phyloP scores from a whole-genome alignment of 2,329 filamentous ascomycete genomes.

The Colletotrichum euphorbiae region DNA sequence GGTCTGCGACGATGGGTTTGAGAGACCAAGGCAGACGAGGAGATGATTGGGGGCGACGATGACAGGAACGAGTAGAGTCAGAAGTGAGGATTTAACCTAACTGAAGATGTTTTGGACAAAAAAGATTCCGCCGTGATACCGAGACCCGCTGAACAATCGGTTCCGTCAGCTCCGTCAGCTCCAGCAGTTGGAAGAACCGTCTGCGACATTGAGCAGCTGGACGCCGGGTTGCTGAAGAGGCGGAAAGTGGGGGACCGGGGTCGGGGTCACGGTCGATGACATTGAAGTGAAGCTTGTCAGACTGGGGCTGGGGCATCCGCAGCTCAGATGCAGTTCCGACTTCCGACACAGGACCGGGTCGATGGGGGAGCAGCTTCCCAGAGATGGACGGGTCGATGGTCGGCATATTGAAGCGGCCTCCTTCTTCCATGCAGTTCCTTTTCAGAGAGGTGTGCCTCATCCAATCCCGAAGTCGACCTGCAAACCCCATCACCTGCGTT shows the following conservation, averaged over 20 bases:
- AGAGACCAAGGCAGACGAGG: background rate
- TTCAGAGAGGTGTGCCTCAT: background rate
- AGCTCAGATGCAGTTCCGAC: background rate
- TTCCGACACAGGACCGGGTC: slow-evolving; percentile 15
- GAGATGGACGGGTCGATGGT: slow-evolving; percentile 17
- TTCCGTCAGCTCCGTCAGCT: background rate
- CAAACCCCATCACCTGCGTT: background rate
- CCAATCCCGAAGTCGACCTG: background rate
- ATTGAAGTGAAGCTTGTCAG: background rate
- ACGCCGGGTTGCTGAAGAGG: slow-evolving; percentile 4
- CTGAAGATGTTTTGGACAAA: too few relatives aligned
- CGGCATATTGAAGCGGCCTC: slow-evolving; percentile 33
- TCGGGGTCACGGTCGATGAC: slow-evolving; percentile 1
- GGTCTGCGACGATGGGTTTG: background rate
- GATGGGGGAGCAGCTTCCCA: slow-evolving; percentile 14
- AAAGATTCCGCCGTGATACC: background rate
- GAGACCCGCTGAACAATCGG: background rate
- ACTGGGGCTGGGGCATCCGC: background rate
- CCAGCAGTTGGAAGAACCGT: background rate
- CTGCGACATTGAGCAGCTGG: background rate
- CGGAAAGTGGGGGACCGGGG: slow-evolving; percentile 38
- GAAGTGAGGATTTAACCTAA: too few relatives aligned
- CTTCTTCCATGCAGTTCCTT: slow-evolving; percentile 3
- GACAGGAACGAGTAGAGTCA: background rate
- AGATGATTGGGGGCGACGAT: background rate